A percentile compares a stretch with the other conserved stretches of the same genome.
phyloP scores from a whole-genome alignment of 352 stramenopile genomes.

The Globisporangium ultimum region DNA sequence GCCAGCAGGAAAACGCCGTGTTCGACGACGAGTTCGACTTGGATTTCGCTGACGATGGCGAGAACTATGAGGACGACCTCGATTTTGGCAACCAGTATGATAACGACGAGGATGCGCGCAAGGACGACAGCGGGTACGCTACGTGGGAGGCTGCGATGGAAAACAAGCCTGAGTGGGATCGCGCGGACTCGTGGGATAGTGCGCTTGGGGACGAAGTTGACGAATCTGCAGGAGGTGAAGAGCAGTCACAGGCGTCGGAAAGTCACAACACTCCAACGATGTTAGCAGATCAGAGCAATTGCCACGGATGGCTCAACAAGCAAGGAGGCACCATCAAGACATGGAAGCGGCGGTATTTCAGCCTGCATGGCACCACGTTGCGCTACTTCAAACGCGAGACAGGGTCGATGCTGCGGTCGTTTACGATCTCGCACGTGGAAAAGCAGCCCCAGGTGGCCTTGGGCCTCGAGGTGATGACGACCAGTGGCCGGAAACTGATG shows the following conservation, averaged over 20 bases:
- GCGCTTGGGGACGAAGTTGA: slow-evolving; percentile 15
- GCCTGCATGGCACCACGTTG: slow-evolving; percentile 58
- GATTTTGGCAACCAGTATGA: slow-evolving; percentile 34
- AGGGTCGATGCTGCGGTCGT: slow-evolving; percentile 44
- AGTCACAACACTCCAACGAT: background rate
- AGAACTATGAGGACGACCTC: slow-evolving; percentile 14
- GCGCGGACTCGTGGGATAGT: slow-evolving; percentile 35
- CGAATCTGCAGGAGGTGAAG: background rate
- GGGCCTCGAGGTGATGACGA: slow-evolving; percentile 43
- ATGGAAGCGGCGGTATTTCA: slow-evolving; percentile 79
- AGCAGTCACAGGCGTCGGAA: background rate
- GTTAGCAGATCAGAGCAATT: slow-evolving; percentile 9
- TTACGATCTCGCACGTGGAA: slow-evolving; percentile 34
- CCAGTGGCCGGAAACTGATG: slow-evolving; percentile 42
- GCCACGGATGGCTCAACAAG: slow-evolving; percentile 70
- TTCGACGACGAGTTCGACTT: slow-evolving; percentile 61
- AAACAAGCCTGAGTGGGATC: slow-evolving; percentile 23
- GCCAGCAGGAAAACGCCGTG: slow-evolving; percentile 15
- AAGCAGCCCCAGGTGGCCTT: slow-evolving; percentile 31
- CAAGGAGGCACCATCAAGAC: slow-evolving; percentile 60
- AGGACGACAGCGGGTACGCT: slow-evolving; percentile 28
- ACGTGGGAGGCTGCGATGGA: slow-evolving; percentile 67
- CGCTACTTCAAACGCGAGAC: slow-evolving; percentile 78
- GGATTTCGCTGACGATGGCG: slow-evolving; percentile 25
- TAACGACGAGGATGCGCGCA: slow-evolving; percentile 24